Percentiles rank a stretch among this genome's conserved stretches.
phyloP scores from a whole-genome alignment of 139 green algal genomes.

The Zygnema cylindricum region DNA sequence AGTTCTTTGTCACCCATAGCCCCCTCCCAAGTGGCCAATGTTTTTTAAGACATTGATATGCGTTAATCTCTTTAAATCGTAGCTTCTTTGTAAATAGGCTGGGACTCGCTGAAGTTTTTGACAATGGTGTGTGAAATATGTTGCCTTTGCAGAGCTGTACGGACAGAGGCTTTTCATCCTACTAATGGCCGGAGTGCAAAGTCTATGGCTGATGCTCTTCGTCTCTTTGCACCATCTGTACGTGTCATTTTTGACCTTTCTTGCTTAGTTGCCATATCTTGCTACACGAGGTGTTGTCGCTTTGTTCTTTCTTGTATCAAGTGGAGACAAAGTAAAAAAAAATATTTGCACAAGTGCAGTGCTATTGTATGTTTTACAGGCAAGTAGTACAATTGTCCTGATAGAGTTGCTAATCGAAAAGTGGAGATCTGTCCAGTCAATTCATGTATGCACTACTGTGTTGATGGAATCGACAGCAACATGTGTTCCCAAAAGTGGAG shows the following conservation, averaged over 20 bases:
- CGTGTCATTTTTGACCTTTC: background rate
- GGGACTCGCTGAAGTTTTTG: background rate
- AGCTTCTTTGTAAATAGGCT: background rate
- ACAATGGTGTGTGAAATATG: background rate
- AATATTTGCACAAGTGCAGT: no score
- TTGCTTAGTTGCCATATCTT: no score
- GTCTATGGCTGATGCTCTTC: constrained; percentile 17
- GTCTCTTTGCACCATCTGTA: constrained; percentile 18
- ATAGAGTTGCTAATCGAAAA: no score
- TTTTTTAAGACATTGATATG: background rate
- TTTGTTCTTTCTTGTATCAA: no score
- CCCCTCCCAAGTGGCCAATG: background rate
- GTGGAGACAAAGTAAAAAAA: no score
- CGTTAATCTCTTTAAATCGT: background rate
- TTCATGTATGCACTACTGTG: no score
- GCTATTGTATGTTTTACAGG: no score
- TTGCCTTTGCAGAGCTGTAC: constrained; percentile 14
- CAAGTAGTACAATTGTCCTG: no score
- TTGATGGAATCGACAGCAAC: no score
- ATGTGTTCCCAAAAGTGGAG: no score
- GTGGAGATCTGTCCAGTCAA: no score
- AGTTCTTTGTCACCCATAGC: background rate
- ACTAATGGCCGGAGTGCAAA: constrained; percentile 15
- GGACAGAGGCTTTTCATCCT: constrained; percentile 14
- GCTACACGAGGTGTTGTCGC: no score